Evolutionary conservation across 2,329 filamentous ascomycete genomes (phyloP).

Genomic region (Aspergillus ruber): DNA sequence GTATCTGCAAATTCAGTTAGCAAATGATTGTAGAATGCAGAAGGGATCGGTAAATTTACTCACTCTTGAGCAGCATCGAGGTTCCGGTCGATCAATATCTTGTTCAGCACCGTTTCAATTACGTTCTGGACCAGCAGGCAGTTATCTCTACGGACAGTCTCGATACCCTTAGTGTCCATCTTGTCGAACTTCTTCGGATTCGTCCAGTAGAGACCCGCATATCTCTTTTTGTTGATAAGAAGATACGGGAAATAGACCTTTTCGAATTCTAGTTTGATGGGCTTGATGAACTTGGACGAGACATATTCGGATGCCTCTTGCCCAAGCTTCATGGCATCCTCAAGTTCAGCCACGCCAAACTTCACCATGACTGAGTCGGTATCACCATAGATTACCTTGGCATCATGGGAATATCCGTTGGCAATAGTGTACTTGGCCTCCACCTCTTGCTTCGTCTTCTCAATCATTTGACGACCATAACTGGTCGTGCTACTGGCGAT

Average conservation of each 20-base stretch:
- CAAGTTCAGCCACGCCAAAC: constrained; percentile 82
- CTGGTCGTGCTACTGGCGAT: constrained; percentile 96
- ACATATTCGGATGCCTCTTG: constrained; percentile 85
- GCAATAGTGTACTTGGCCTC: constrained; percentile 83
- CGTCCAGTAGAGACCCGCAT: constrained; percentile 97
- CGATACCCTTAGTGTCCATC: constrained; percentile 99
- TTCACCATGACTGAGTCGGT: constrained; percentile 99
- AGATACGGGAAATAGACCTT: constrained; percentile 98
- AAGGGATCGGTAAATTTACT: constrained; percentile 33
- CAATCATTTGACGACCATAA: constrained; percentile 98
- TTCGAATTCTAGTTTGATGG: constrained; percentile 98
- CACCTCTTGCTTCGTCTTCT: constrained; percentile 94
- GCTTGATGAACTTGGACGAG: constrained; percentile 86
- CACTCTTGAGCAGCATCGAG: constrained; percentile 88
- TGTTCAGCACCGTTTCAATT: constrained; percentile 90
- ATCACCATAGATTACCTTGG: constrained; percentile 96
- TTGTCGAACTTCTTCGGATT: constrained; percentile 93
- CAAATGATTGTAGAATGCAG: not conserved
- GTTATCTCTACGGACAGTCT: constrained; percentile 95
- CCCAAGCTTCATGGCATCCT: constrained; percentile 89
- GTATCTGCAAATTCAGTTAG: constrained; percentile 57
- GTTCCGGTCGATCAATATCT: constrained; percentile 92
- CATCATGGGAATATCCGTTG: constrained; percentile 91
- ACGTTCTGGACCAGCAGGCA: constrained; percentile 93
- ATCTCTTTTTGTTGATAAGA: constrained; percentile 99